Conservation (phyloP, 1,284 basidiomycete species). For the Amylostereum chailletii region DNA sequence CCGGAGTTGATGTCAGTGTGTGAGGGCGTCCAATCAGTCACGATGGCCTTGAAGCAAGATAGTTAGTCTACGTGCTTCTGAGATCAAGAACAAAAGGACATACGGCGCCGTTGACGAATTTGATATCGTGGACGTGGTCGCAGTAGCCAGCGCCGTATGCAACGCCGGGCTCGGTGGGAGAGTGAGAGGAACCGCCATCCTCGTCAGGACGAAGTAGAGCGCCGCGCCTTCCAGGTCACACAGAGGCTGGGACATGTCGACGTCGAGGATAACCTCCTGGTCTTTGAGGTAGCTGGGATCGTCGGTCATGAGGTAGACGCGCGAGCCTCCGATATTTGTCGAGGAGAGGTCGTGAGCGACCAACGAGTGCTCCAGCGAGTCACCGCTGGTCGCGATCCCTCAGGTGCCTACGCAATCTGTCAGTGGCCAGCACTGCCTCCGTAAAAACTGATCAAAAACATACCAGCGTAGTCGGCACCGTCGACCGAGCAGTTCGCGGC, state of each 20-base stretch:
- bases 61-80: neutral
- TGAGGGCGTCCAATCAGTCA: conserved; percentile 30
- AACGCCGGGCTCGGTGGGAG: conserved; percentile 36
- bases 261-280: conserved; percentile 51
- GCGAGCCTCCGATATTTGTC: conserved; percentile 42
- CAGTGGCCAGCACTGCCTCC: neutral
- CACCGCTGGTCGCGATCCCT: conserved; percentile 35
- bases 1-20: conserved; percentile 37
- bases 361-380: conserved; percentile 42
- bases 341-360: conserved; percentile 23
- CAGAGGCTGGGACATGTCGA: conserved; percentile 44
- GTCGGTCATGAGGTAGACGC: conserved; percentile 41
- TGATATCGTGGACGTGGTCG: conserved; percentile 39
- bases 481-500: conserved; percentile 45
- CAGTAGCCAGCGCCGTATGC: conserved; percentile 49
- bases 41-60: conserved; percentile 29
- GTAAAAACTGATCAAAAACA: neutral
- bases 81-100: conserved; percentile 3
- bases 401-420: conserved; percentile 17
- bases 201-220: conserved; percentile 28
- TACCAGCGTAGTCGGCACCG: conserved; percentile 41
- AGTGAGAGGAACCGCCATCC: conserved; percentile 28
- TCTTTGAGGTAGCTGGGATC: conserved; percentile 38
- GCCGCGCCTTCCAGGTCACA: conserved; percentile 46
- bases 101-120: conserved; percentile 42